Conservation (phyloP, 768 basidiomycete genomes). For the Amanita exitialis region DNA sequence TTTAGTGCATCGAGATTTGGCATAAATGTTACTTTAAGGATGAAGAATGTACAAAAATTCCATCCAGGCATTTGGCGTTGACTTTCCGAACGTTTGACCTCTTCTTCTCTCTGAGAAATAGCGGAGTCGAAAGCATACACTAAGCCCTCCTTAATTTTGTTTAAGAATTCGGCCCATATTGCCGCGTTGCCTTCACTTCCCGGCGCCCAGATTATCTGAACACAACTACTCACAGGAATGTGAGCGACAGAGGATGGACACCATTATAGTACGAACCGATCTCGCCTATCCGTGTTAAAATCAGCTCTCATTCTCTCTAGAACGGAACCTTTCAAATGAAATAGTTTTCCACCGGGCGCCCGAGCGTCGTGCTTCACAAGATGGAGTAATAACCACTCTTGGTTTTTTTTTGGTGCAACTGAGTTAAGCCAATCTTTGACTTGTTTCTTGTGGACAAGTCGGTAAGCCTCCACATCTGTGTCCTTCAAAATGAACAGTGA, state of each 20-base stretch:
- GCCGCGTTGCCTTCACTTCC: slow-evolving; percentile 62
- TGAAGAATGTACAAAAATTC: slow-evolving; percentile 98
- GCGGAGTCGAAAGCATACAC: slow-evolving; percentile 77
- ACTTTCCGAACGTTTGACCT: slow-evolving; percentile 80
- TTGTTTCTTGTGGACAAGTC: slow-evolving; percentile 65
- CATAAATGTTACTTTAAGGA: slow-evolving; percentile 61
- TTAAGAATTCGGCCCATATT: slow-evolving; percentile 80
- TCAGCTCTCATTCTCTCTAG: slow-evolving; percentile 87
- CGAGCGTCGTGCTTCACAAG: slow-evolving; percentile 67
- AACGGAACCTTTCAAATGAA: slow-evolving; percentile 77
- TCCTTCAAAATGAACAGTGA: slow-evolving; percentile 28
- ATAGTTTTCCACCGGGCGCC: slow-evolving; percentile 53
- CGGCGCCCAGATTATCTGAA: slow-evolving; percentile 70
- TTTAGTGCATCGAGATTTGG: slow-evolving; percentile 5
- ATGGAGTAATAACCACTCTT: slow-evolving; percentile 91
- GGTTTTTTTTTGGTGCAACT: slow-evolving; percentile 60
- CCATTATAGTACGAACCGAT: slow-evolving; percentile 41
- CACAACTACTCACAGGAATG: slow-evolving; percentile 41
- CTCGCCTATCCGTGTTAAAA: slow-evolving; percentile 83
- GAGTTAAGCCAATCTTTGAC: slow-evolving; percentile 86
- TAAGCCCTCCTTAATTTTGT: slow-evolving; percentile 85
- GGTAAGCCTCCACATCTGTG: slow-evolving; percentile 66
- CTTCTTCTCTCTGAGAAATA: slow-evolving; percentile 76
- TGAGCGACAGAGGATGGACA: not conserved
- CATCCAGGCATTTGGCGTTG: slow-evolving; percentile 93